Percentiles rank a stretch among this genome's conserved stretches.
Conservation (phyloP, 2,329 filamentous ascomycete species). For the Phyllosticta citrichinensis region DNA sequence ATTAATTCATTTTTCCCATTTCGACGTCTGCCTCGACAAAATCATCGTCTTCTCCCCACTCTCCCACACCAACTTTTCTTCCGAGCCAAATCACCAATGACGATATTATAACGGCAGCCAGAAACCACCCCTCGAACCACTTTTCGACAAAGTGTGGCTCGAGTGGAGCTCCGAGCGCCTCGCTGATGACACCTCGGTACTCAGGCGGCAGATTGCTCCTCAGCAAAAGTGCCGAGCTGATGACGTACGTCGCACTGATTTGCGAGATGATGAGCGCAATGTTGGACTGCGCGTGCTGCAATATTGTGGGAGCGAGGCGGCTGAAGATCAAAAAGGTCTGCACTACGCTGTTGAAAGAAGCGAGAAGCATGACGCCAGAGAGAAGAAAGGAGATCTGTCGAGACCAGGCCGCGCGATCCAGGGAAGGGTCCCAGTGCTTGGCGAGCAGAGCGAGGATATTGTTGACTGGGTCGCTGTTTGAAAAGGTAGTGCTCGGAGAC, state of each 20-base stretch:
- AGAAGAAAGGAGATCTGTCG: conserved; percentile 77
- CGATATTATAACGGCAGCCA: conserved; percentile 33
- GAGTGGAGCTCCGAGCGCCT: conserved; percentile 66
- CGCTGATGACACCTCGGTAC: conserved; percentile 65
- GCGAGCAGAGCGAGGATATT: conserved; percentile 70
- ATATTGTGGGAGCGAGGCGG: conserved; percentile 60
- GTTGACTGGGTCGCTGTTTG: conserved; percentile 72
- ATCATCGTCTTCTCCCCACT: conserved; percentile 29
- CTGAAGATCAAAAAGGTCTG: conserved; percentile 77
- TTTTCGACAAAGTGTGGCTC: conserved; percentile 63
- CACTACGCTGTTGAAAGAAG: conserved; percentile 72
- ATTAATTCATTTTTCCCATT: conserved; percentile 59
- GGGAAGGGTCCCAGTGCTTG: conserved; percentile 71
- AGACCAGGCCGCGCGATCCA: conserved; percentile 75
- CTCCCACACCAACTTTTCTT: conserved; percentile 40
- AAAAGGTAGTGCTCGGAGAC: conserved; percentile 39
- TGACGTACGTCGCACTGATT: conserved; percentile 75
- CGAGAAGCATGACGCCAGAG: conserved; percentile 71
- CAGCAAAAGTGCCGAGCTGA: conserved; percentile 66
- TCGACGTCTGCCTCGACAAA: conserved; percentile 48
- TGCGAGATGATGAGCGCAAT: conserved; percentile 71
- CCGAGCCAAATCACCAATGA: conserved; percentile 14
- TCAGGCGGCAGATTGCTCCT: conserved; percentile 69
- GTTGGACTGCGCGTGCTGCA: conserved; percentile 66
- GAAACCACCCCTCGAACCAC: conserved; percentile 86